These are phyloP conservation scores for Chrysosporium queenslandicum DNA, from an alignment of 2,329 filamentous ascomycete species.

Conservation along the genomic window DNA sequence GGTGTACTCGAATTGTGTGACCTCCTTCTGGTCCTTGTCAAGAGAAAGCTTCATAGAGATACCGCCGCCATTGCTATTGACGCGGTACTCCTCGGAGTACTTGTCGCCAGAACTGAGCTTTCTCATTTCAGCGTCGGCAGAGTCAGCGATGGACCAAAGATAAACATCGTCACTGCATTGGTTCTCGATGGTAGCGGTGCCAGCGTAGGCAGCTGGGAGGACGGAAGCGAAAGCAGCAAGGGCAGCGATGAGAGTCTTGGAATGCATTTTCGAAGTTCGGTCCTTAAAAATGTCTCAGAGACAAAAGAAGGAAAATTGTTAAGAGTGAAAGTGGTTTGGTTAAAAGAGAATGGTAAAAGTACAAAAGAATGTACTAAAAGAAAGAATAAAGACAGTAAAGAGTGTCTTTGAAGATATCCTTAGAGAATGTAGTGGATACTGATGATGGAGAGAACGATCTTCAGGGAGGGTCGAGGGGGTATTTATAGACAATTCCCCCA, in stretches of 20 bases:
- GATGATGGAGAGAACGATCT: background rate
- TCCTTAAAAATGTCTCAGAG: background rate
- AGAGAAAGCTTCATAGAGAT: slow-evolving; percentile 36
- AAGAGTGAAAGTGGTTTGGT: no score
- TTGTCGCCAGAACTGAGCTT: slow-evolving; percentile 28
- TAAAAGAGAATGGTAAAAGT: background rate
- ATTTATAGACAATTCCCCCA: slow-evolving; percentile 17
- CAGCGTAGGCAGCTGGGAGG: slow-evolving; percentile 23
- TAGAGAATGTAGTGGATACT: slow-evolving; percentile 11
- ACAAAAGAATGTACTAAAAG: slow-evolving; percentile 7
- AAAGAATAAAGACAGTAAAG: slow-evolving; percentile 11
- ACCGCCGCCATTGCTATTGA: slow-evolving; percentile 33
- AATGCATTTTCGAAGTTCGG: slow-evolving; percentile 25
- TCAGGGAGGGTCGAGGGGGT: slow-evolving; percentile 8
- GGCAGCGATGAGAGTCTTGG: slow-evolving; percentile 28
- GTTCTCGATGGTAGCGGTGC: slow-evolving; percentile 31
- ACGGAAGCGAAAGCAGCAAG: slow-evolving; percentile 27
- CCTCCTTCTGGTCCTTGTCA: slow-evolving; percentile 24
- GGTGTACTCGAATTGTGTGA: slow-evolving; percentile 39
- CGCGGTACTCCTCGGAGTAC: slow-evolving; percentile 29
- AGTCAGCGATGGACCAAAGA: slow-evolving; percentile 33
- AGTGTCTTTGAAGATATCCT: slow-evolving; percentile 11
- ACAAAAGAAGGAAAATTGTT: background rate
- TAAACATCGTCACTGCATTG: slow-evolving; percentile 31
- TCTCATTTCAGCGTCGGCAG: slow-evolving; percentile 27